Evolutionary conservation across 805 yeast species (phyloP), one percentile per base, ranked within the genome.

Genomic region (Metschnikowia rubicola): DNA sequence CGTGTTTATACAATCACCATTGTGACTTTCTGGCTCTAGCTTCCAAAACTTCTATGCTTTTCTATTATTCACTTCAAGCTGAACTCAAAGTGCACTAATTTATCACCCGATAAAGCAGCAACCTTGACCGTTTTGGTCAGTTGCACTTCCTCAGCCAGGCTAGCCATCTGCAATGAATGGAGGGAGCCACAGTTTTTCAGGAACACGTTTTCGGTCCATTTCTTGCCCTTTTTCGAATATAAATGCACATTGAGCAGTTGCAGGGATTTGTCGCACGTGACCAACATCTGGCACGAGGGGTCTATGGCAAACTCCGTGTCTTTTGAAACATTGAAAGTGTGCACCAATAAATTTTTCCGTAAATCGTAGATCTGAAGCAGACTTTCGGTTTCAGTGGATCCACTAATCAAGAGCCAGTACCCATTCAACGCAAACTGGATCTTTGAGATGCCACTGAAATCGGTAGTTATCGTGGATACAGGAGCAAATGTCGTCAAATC

Each of bases 371-470:
- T 59, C 17, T 71, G 73, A 8, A 78, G 47, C 2, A 78, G 59
- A 17, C 73, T 72, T 8, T 75, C 45, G 7, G 39, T 31, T 3
- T 47, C 43, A 17, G 59, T 52, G 2, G 47, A 46, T 8, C 46
- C 57, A 9, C 62, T 57, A 2, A 65, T 75, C 37, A 76, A 59
- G 15, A 85, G 58, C 77, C 84, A 81, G 60, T 80, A 83, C 1
- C 92, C 92, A 58, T 85, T 85, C 29, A 70, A 66, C 2, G 84
- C 85, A 64, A 82, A 83, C 36, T 61, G 57, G 10, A 83, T 46
- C n/a, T 65, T 61, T 6, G 61, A 52, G 9, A 77, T 65, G 1
- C 62, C 53, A 2, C 51, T 49, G 30, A 46, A 44, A 1, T 30
- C 34, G 28, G 41, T 39, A 3, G 35, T 40, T 28, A 49, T 34